Evolutionary conservation across 2,329 filamentous ascomycete species (phyloP), one percentile per base, ranked within the genome.

Genomic region (Amauroascus niger): DNA sequence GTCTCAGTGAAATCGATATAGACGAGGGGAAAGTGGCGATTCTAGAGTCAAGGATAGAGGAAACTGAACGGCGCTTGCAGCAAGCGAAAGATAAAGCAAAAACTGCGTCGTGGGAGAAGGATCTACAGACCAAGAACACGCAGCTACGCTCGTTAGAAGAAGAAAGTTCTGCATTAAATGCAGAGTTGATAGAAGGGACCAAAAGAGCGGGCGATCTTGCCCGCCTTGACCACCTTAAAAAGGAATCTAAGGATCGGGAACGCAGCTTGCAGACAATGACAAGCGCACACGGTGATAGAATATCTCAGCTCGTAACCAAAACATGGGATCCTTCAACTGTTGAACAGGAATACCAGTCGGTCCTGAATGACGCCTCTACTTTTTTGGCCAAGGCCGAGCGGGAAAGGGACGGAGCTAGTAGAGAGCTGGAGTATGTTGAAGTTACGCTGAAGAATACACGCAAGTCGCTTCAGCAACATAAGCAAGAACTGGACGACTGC

Each of bases 21-120:
- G 91, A 98, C 61, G 91, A 97, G 70, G 90, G 90, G 2, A 80
- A 81, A 30, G 87, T 88, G 66, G 86, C 86, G 24, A 76, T 87
- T 2, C 76, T 96, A 6, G 85, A 93, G 62, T 80, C 83, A 14
- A 83, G 85, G 51, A 79, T 87, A 47, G 79, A 81, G 35, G 86
- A 93, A 37, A 76, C 87, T 0, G 79, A 85, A 56, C 72, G 74
- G 16, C 79, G 78, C 32, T 74, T 95, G 14, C 70, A 77, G 45
- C 76, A 78, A 51, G 76, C 81, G 2, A 84, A 81, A 58, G 73
- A 79, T n/a, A 79, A 83, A 1, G 78, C 84, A 47, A 78, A 81
- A 33, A 71, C 71, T 16, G 78, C 82, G 9, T 78, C 81, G 11
- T 88, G 84, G 74, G 89, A 95, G 57, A 73, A 74, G 26, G 82